A percentile compares a stretch with the other conserved stretches of the same genome.
Conservation (phyloP, 306 rosid genomes). For the Purshia tridentata region DNA sequence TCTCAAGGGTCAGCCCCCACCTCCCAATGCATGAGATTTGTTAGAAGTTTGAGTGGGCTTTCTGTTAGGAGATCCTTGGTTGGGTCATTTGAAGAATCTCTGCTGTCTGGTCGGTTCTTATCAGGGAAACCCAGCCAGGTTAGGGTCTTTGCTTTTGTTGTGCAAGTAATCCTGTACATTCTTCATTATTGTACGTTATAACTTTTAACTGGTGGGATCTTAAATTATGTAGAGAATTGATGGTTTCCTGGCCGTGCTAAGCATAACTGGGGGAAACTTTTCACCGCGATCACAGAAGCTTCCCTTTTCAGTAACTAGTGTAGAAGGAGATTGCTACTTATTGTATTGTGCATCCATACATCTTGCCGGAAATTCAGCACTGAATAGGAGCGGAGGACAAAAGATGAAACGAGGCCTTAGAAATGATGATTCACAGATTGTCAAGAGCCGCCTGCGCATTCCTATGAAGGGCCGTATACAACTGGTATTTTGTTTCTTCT, state of each 20-base stretch:
- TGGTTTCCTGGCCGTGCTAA: conserved; percentile 91
- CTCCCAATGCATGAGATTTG: conserved; percentile 49
- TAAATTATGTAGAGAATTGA: conserved; percentile 59
- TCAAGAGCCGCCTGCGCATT: conserved; percentile 76
- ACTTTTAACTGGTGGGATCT: conserved; percentile 27
- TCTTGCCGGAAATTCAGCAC: conserved; percentile 59
- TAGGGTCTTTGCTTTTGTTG: conserved; percentile 28
- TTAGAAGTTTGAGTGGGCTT: conserved; percentile 82
- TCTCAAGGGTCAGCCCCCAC: conserved; percentile 49
- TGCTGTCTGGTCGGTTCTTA: conserved; percentile 84
- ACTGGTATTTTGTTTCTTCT: conserved; percentile 52
- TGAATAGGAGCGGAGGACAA: conserved; percentile 56
- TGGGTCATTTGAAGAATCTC: conserved; percentile 98
- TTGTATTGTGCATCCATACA: conserved; percentile 79
- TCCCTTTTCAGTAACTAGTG: conserved; percentile 89
- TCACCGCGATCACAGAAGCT: conserved; percentile 95
- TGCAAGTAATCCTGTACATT: conserved; percentile 14
- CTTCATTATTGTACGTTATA: conserved; percentile 26
- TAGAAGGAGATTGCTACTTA: conserved; percentile 83
- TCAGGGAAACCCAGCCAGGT: conserved; percentile 77
- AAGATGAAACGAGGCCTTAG: conserved; percentile 47
- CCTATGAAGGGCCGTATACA: conserved; percentile 97
- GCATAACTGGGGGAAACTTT: conserved; percentile 86
- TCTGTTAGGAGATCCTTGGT: conserved; percentile 86
- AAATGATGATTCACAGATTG: conserved; percentile 66